Base-by-base conservation (phyloP, 768 basidiomycete genomes). In the Suillus fuscotomentosus region DNA sequence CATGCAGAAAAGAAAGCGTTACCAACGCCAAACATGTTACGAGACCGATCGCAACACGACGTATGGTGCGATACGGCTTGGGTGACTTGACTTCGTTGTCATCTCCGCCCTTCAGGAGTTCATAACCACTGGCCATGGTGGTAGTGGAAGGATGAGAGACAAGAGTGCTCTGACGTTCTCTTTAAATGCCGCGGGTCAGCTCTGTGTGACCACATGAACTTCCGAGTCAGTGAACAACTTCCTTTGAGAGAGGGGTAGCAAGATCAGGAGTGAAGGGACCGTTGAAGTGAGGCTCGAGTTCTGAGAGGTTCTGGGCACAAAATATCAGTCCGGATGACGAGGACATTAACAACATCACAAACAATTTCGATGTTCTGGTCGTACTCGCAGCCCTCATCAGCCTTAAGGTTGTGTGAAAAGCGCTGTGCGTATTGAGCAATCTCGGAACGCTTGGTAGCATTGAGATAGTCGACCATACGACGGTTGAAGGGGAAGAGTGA, bases 231-330 rank as follows among this genome's bases (percentile, higher is more conserved):
- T 17, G 9, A 10, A 17, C 7, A 4, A 39, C 15, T 41, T 10
- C 39, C 53, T 54, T 54, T 34, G 96, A 97, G 72, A 99, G 86
- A 61, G 97, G 97, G 36, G 97, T 99, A 61, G 97, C 97, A 69
- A 99, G 89, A 85, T 99, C 97, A 54, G 97, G 97, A n/a, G 97
- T 99, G 85, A 97, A 99, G 63, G 97, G 97, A 71, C 97, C 97
- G 82, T 99, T 99, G 81, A 99, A 91, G 78, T 99, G 97, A 62
- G 97, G 97, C 78, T 99, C 97, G 69, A 99, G 94, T 79, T 96
- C 94, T 39, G 91, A 92, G 67, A 99, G 84, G 83, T 99, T 95
- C 91, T 92, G 15, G 43, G 47, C 22, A 17, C 22, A 57, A 20
- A 38, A 56, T 15, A 45, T 65, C 24, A 63, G 64, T n/a, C n/a